Evolutionary conservation across 2,329 filamentous ascomycete genomes (phyloP).

Genomic region (Pochonia chlamydosporia): DNA sequence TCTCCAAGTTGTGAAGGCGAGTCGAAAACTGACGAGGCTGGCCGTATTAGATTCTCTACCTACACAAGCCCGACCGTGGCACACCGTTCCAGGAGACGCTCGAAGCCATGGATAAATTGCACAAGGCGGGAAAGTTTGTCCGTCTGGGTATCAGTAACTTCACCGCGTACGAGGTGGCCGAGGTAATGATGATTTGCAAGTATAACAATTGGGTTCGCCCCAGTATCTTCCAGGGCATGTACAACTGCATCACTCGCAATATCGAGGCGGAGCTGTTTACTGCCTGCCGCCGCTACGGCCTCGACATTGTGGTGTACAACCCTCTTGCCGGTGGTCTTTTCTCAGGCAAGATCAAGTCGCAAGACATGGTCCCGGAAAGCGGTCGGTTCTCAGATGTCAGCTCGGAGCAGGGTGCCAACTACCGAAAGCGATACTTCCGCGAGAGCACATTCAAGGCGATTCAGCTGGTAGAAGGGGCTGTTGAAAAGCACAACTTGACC

Average conservation of each 20-base stretch:
- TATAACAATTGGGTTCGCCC: slow-evolving; percentile 77
- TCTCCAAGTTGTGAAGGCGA: not conserved
- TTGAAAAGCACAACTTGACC: slow-evolving; percentile 61
- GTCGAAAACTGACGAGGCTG: not conserved
- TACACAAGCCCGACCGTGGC: slow-evolving; percentile 45
- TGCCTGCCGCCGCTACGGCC: slow-evolving; percentile 67
- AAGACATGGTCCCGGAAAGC: slow-evolving; percentile 54
- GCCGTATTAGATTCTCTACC: slow-evolving; percentile 27
- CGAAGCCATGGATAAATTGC: slow-evolving; percentile 69
- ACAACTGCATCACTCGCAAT: slow-evolving; percentile 71
- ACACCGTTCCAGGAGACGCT: slow-evolving; percentile 77
- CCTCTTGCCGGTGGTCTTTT: slow-evolving; percentile 76
- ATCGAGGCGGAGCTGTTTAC: slow-evolving; percentile 72
- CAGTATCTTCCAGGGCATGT: slow-evolving; percentile 84
- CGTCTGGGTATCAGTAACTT: slow-evolving; percentile 78
- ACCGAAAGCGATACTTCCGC: slow-evolving; percentile 67
- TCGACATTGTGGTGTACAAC: slow-evolving; percentile 79
- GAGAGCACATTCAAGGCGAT: slow-evolving; percentile 60
- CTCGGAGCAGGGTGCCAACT: slow-evolving; percentile 47
- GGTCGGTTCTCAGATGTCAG: slow-evolving; percentile 63
- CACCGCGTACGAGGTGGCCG: slow-evolving; percentile 81
- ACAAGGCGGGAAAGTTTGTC: slow-evolving; percentile 82
- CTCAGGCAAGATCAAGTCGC: slow-evolving; percentile 70
- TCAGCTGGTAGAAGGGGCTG: slow-evolving; percentile 59
- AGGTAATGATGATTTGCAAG: slow-evolving; percentile 74